Percentiles rank a stretch among this genome's conserved stretches.
phyloP scores from a whole-genome alignment of 1,284 basidiomycete species.

The Agaricales sp. region DNA sequence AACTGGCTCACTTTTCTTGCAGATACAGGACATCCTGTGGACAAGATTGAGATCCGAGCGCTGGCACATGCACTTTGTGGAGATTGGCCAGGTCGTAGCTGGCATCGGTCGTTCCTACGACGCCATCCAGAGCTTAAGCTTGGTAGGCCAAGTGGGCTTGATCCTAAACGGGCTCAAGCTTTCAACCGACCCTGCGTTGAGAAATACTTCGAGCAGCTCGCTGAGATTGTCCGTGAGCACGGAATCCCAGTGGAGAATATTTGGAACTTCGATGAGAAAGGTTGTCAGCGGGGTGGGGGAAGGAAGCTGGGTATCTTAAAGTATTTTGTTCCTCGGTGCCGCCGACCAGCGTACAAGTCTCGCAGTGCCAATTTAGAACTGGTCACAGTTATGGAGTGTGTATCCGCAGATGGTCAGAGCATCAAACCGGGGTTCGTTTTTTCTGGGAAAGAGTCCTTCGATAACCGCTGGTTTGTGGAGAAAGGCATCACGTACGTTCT shows the following conservation, averaged over 20 bases:
- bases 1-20: slow-evolving; percentile 18
- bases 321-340: slow-evolving; percentile 16
- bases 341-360: slow-evolving; percentile 15
- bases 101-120: slow-evolving; percentile 11
- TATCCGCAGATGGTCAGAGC: slow-evolving; percentile 22
- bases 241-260: slow-evolving; percentile 17
- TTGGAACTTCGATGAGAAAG: slow-evolving; percentile 30
- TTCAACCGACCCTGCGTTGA: slow-evolving; percentile 17
- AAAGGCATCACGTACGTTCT: slow-evolving; percentile 16
- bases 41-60: slow-evolving; percentile 9
- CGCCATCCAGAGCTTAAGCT: slow-evolving; percentile 18
- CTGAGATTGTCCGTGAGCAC: slow-evolving; percentile 14
- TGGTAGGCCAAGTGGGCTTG: slow-evolving; percentile 15
- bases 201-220: slow-evolving; percentile 15
- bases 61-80: slow-evolving; percentile 14
- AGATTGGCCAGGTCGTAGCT: slow-evolving; percentile 10
- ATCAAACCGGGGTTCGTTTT: slow-evolving; percentile 21
- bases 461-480: slow-evolving; percentile 19
- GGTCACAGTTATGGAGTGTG: slow-evolving; percentile 23
- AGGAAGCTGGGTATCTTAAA: too few relatives aligned
- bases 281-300: slow-evolving; percentile 22
- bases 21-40: slow-evolving; percentile 13
- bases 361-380: slow-evolving; percentile 20
- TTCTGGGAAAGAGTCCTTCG: slow-evolving; percentile 16
- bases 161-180: slow-evolving; percentile 17